Conservation (phyloP, 2,329 filamentous ascomycete genomes). For the Aspergillus bombycis region DNA sequence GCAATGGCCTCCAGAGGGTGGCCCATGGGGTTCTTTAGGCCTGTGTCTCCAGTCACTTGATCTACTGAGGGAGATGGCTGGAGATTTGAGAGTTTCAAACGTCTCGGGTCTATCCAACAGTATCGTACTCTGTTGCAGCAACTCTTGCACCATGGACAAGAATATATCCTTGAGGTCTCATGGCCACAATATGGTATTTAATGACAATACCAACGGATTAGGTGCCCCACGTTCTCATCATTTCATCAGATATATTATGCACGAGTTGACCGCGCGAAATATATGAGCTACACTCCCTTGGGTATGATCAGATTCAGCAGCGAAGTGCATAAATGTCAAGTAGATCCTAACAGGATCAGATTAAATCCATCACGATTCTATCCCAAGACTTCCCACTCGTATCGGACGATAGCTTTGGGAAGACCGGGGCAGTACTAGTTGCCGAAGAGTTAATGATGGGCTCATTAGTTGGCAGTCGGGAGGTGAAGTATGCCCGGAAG, state of each 20-base stretch:
- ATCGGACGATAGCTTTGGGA: constrained; percentile 17
- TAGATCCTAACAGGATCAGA: constrained; percentile 14
- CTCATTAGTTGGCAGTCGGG: constrained; percentile 16
- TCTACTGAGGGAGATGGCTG: no score
- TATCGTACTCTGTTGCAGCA: no score
- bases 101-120: no score
- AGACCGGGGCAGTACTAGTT: constrained; percentile 7
- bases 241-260: neutral
- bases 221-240: neutral
- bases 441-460: constrained; percentile 11
- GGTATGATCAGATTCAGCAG: neutral
- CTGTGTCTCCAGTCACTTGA: no score
- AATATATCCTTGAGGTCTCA: neutral
- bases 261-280: neutral
- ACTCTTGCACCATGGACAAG: no score
- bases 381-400: constrained; percentile 29
- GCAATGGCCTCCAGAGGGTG: no score
- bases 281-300: neutral
- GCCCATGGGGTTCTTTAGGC: no score
- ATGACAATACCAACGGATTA: neutral
- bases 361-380: constrained; percentile 28
- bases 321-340: neutral
- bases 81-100: no score
- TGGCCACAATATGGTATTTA: neutral
- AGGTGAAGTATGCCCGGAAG: constrained; percentile 23